Conservation (phyloP, 495 filamentous ascomycete species). For the Hypoxylon subgilvum region DNA sequence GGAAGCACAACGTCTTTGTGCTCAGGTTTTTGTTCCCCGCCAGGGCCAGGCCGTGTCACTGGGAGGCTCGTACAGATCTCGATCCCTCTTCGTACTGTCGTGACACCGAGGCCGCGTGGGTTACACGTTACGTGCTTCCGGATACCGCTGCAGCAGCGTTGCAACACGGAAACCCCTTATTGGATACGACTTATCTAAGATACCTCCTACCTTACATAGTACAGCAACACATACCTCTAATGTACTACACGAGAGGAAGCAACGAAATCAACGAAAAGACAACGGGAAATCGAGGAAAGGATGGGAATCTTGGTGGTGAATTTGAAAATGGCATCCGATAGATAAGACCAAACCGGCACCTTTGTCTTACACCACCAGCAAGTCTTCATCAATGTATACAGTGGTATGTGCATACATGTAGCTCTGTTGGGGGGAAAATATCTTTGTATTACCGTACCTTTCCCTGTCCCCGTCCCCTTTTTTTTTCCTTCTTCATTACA, state of each 20-base stretch:
- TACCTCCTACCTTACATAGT: background rate
- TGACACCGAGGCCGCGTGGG: constrained; percentile 18
- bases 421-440: no score
- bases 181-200: background rate
- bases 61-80: constrained; percentile 32
- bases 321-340: constrained; percentile 10
- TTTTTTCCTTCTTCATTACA: no score
- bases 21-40: background rate
- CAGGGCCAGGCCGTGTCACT: background rate
- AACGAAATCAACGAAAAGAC: constrained; percentile 1
- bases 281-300: background rate
- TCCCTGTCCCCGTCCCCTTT: no score
- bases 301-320: constrained; percentile 20
- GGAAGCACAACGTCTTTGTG: background rate
- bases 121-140: constrained; percentile 17
- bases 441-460: no score
- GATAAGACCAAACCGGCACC: background rate
- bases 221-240: background rate
- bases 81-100: constrained; percentile 14
- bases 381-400: no score
- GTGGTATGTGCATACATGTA: no score
- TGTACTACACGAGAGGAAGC: background rate
- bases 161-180: background rate
- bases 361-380: background rate
- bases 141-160: background rate